A percentile compares a stretch with the other conserved stretches of the same genome.
These are phyloP conservation scores for Lichtheimia ornata DNA, from an alignment of 371 early-diverging fungal genomes.

Conservation along the genomic window DNA sequence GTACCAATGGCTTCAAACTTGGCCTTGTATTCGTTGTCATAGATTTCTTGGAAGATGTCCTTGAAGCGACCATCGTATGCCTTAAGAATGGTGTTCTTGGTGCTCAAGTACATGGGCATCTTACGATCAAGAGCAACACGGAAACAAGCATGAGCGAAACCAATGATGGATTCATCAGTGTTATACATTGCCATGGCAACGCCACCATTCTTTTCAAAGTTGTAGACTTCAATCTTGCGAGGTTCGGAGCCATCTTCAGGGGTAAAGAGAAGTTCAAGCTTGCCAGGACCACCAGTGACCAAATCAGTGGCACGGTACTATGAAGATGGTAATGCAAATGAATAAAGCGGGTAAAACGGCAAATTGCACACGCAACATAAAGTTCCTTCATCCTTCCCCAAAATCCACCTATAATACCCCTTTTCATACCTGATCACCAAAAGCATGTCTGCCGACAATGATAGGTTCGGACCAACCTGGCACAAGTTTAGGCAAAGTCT, in stretches of 20 bases:
- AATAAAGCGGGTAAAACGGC: background rate
- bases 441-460: constrained; percentile 95
- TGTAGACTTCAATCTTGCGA: constrained; percentile 70
- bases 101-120: constrained; percentile 93
- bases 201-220: constrained; percentile 80
- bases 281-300: constrained; percentile 86
- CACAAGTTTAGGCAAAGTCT: constrained; percentile 87
- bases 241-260: constrained; percentile 77
- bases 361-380: background rate
- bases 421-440: constrained; percentile 88
- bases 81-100: constrained; percentile 98
- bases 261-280: constrained; percentile 85
- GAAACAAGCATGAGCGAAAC: constrained; percentile 95
- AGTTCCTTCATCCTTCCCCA: background rate
- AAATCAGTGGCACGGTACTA: constrained; percentile 96
- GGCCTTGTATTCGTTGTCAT: constrained; percentile 74
- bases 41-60: constrained; percentile 93
- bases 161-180: constrained; percentile 86
- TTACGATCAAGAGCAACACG: constrained; percentile 82
- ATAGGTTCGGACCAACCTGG: constrained; percentile 96
- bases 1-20: constrained; percentile 77
- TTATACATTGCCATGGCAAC: constrained; percentile 97
- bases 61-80: constrained; percentile 97
- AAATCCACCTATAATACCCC: background rate
- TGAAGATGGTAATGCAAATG: constrained; percentile 6